These are phyloP conservation scores for Penicillium italicum DNA, from an alignment of 2,329 filamentous ascomycete species.

Conservation along the genomic window DNA sequence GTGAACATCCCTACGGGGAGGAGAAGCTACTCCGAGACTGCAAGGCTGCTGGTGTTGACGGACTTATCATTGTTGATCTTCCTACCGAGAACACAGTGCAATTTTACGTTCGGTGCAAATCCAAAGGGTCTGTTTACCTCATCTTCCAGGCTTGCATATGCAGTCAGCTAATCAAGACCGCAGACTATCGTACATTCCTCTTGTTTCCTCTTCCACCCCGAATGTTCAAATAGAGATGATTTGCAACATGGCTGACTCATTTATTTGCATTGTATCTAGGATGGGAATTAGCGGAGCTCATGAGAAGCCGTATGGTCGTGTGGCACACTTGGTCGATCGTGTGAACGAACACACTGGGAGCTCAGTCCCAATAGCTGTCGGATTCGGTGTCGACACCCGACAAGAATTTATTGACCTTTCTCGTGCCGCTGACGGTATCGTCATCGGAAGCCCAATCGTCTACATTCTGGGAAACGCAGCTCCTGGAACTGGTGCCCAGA, in stretches of 20 bases:
- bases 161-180: background rate
- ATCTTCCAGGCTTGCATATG: background rate
- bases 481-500: conserved; percentile 59
- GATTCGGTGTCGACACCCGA: conserved; percentile 88
- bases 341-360: conserved; percentile 87
- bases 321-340: conserved; percentile 72
- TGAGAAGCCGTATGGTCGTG: conserved; percentile 71
- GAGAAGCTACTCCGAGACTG: conserved; percentile 77
- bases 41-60: conserved; percentile 46
- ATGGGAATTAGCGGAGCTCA: conserved; percentile 91
- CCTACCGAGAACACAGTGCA: conserved; percentile 31
- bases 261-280: conserved; percentile 93
- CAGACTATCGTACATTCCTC: conserved; percentile 83
- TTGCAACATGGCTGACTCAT: conserved; percentile 90
- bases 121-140: conserved; percentile 56
- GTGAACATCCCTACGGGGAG: conserved; percentile 75
- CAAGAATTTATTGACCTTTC: conserved; percentile 85
- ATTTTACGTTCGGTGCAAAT: conserved; percentile 80
- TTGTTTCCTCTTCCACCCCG: conserved; percentile 88
- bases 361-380: conserved; percentile 73
- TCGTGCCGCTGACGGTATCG: conserved; percentile 80
- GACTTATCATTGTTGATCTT: conserved; percentile 19
- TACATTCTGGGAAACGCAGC: conserved; percentile 66
- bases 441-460: conserved; percentile 91
- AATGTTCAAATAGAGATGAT: conserved; percentile 86